A percentile compares a stretch with the other conserved stretches of the same genome.
Conservation (phyloP, 139 green algal genomes). For the Chlorella ohadii region DNA sequence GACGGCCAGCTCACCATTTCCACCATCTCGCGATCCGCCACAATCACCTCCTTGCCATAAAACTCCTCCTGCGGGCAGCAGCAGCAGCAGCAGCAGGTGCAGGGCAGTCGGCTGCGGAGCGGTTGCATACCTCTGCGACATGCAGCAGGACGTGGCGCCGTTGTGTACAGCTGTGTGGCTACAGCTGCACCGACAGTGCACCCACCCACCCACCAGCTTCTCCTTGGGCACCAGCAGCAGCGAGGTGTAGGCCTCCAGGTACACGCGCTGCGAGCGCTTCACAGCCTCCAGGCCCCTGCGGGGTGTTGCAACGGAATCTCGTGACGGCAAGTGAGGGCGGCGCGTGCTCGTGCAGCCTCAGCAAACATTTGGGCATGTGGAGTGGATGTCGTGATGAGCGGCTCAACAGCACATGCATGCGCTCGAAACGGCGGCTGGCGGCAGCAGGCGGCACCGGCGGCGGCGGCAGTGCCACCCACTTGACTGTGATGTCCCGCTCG, state of each 20-base stretch:
- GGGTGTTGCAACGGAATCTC: no score
- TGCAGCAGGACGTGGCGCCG: no score
- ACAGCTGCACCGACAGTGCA: no score
- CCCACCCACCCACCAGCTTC: constrained; percentile 70
- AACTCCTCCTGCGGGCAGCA: constrained; percentile 81
- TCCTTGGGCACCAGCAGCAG: constrained; percentile 90
- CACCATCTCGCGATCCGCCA: constrained; percentile 96
- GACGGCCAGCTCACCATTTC: constrained; percentile 71
- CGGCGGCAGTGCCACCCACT: constrained; percentile 55
- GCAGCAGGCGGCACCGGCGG: not conserved
- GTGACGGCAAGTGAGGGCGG: no score
- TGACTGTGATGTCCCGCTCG: constrained; percentile 95
- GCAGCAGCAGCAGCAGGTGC: not conserved
- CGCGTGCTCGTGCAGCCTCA: no score
- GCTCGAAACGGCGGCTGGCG: not conserved
- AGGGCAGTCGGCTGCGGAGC: not conserved
- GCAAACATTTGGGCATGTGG: no score
- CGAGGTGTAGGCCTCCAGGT: constrained; percentile 98
- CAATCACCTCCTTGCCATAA: constrained; percentile 90
- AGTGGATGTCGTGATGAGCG: no score
- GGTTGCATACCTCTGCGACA: not conserved
- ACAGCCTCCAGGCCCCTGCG: constrained; percentile 91
- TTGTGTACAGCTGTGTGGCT: no score
- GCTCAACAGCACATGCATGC: not conserved
- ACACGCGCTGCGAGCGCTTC: constrained; percentile 73